Evolutionary conservation across 1,139 yeast genomes (phyloP).

Genomic region (Eremothecium gossypii): DNA sequence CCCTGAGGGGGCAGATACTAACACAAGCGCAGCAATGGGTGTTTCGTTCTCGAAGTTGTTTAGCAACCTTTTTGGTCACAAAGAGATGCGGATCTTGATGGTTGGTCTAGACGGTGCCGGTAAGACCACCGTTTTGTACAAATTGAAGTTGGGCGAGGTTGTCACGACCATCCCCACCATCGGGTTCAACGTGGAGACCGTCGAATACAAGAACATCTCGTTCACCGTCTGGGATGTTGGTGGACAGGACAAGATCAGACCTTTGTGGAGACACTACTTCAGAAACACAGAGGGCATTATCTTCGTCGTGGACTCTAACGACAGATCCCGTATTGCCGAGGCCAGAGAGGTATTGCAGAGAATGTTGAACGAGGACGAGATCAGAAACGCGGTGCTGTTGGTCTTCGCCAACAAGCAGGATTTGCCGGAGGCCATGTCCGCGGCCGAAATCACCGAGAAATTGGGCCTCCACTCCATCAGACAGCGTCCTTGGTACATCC

Average conservation of each 20-base stretch:
- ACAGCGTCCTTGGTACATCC: slow-evolving; percentile 87
- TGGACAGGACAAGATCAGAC: slow-evolving; percentile 95
- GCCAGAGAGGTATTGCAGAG: slow-evolving; percentile 91
- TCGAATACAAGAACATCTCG: slow-evolving; percentile 87
- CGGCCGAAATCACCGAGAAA: slow-evolving; percentile 81
- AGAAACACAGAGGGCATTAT: slow-evolving; percentile 92
- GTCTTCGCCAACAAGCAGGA: slow-evolving; percentile 92
- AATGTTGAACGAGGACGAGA: slow-evolving; percentile 89
- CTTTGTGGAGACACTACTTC: slow-evolving; percentile 92
- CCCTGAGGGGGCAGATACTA: background rate
- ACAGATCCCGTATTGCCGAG: slow-evolving; percentile 87
- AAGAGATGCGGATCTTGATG: slow-evolving; percentile 88
- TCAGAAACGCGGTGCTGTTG: slow-evolving; percentile 79
- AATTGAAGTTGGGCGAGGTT: slow-evolving; percentile 83
- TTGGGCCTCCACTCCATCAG: slow-evolving; percentile 75
- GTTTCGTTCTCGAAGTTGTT: slow-evolving; percentile 79
- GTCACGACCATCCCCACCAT: slow-evolving; percentile 91
- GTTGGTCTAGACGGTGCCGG: slow-evolving; percentile 92
- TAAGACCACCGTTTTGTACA: slow-evolving; percentile 83
- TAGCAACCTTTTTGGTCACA: slow-evolving; percentile 75
- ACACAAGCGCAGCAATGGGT: slow-evolving; percentile 46
- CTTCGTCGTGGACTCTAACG: slow-evolving; percentile 88
- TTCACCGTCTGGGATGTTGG: slow-evolving; percentile 97
- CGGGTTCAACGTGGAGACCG: slow-evolving; percentile 91
- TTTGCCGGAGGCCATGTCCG: slow-evolving; percentile 86